These are phyloP conservation scores for Magnaporthales sp. DNA, from an alignment of 2,329 filamentous ascomycete species.

Conservation along the genomic window DNA sequence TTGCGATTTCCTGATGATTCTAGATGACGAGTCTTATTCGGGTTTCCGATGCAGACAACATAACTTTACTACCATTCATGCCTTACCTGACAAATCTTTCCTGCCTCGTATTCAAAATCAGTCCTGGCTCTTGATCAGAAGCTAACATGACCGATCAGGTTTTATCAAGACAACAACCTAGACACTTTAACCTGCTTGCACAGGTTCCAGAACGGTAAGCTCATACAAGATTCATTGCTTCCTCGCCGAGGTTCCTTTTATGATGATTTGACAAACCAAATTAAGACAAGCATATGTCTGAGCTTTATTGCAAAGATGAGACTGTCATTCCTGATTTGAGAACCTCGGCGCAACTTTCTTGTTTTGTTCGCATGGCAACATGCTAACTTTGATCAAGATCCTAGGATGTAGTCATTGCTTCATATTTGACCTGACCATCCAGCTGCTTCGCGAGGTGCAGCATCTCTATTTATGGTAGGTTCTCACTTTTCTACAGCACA, in stretches of 20 bases:
- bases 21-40: slow-evolving; percentile 77
- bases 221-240: not conserved
- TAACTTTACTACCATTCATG: slow-evolving; percentile 67
- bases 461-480: not conserved
- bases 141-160: not conserved
- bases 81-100: slow-evolving; percentile 35
- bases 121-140: not conserved
- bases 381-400: slow-evolving; percentile 14
- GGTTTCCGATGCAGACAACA: slow-evolving; percentile 61
- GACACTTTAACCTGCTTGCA: not conserved
- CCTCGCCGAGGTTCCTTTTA: slow-evolving; percentile 21
- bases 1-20: slow-evolving; percentile 35
- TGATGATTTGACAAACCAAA: slow-evolving; percentile 79
- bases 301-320: slow-evolving; percentile 54
- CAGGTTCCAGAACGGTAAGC: not conserved
- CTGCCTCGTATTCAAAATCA: not conserved
- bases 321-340: slow-evolving; percentile 32
- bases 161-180: not conserved
- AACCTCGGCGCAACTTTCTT: slow-evolving; percentile 12
- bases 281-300: slow-evolving; percentile 95
- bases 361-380: slow-evolving; percentile 16
- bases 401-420: not conserved
- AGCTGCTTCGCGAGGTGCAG: not conserved
- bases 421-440: not conserved
- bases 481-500: not conserved